Conservation (phyloP, 2,329 filamentous ascomycete genomes). For the Cladorrhinum sp. region DNA sequence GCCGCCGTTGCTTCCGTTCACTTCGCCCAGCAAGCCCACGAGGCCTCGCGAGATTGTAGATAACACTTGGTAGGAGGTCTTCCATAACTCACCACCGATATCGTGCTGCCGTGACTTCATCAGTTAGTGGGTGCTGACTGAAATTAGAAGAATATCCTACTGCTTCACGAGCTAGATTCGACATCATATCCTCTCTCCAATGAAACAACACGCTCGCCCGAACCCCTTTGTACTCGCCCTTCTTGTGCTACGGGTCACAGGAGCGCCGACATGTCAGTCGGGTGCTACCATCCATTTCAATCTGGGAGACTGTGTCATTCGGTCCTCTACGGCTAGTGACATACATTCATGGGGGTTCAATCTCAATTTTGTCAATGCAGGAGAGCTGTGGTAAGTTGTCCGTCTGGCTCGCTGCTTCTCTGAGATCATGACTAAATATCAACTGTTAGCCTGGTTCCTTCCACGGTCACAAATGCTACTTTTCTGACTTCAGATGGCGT, state of each 20-base stretch:
- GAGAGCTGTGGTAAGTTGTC: slow-evolving; percentile 6
- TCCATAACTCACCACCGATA: too few relatives aligned
- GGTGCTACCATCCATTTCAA: slow-evolving; percentile 4
- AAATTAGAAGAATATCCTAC: too few relatives aligned
- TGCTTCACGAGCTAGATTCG: too few relatives aligned
- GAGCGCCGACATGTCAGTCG: not conserved
- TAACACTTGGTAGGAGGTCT: too few relatives aligned
- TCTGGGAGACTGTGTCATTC: slow-evolving; percentile 14
- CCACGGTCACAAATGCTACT: slow-evolving; percentile 11
- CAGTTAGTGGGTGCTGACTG: too few relatives aligned
- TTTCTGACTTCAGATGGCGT: slow-evolving; percentile 12
- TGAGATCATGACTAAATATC: not conserved
- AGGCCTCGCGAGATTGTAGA: too few relatives aligned
- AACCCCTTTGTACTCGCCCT: not conserved
- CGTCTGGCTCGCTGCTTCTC: not conserved
- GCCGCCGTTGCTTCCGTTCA: not conserved
- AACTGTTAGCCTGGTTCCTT: slow-evolving; percentile 4
- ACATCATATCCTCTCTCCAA: too few relatives aligned
- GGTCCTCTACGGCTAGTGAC: not conserved
- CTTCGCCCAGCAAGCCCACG: too few relatives aligned
- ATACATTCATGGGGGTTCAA: slow-evolving; percentile 15
- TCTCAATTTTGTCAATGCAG: not conserved
- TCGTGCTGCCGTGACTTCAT: too few relatives aligned
- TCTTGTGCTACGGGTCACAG: not conserved
- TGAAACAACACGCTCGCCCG: too few relatives aligned